Base-by-base conservation (phyloP, 1,139 yeast species). In the Wickerhamiella pararugosa region DNA sequence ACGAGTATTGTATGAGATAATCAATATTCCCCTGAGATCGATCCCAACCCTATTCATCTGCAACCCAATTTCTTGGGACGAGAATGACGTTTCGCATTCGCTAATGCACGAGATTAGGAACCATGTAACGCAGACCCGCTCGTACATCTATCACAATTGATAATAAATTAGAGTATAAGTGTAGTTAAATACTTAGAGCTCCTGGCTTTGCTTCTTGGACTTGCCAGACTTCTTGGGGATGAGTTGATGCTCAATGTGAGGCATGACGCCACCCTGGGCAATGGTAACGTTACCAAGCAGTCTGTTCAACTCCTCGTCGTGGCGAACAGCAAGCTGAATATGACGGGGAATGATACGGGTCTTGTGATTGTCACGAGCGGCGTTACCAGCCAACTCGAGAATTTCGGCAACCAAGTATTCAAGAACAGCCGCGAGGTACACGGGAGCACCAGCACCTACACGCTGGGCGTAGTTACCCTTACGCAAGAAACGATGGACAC, bases 381-480 rank as follows among this genome's bases (percentile, higher is more conserved):
- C 97, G 68, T 87, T 90, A 73, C 97, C 98, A 37, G 99, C 98
- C 70, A 90, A 74, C 69, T 90, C 99, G 63, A 90, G 76, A 43
- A 90, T 95, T 70, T 90, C 99, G 39, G 99, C 98, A 44, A 98
- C 90, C 62, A 90, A 73, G 66, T 90, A 90, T 64, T 87, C 97
- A 57, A 87, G 77, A 47, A 87, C 97, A 40, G 97, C 93, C 54
- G 97, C 90, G 58, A 87, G 73, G 71, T 86, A 87, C 53, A 87
- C 92, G 67, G 92, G 92, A 58, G 93, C 93, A 75, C 95, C 96
- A 55, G 96, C 87, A 76, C 97, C 97, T 60, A 87, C 80, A 76
- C 97, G 82, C 74, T 87, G 96, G 59, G 96, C 96, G 72, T 87
- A 87, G 79, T 87, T 87, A 63, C 97, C 97, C 71, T 82, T 86